Evolutionary conservation across 2,329 filamentous ascomycete genomes (phyloP).

Genomic region (Colletotrichum filicis): DNA sequence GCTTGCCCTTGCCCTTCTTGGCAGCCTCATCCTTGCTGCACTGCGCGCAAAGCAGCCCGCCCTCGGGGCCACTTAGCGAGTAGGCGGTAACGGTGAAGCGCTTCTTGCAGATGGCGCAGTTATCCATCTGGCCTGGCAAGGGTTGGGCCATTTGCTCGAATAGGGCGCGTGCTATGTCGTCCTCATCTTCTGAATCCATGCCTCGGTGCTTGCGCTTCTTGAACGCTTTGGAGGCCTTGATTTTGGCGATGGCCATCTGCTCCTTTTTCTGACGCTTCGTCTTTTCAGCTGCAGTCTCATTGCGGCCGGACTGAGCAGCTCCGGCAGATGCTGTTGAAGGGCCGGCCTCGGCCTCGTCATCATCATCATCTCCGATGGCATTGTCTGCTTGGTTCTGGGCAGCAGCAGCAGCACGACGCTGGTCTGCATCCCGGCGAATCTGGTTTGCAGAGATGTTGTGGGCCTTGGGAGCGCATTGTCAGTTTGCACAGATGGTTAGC

Average conservation of each 20-base stretch:
- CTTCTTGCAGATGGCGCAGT: constrained; percentile 87
- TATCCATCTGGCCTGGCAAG: constrained; percentile 86
- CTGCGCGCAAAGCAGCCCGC: constrained; percentile 84
- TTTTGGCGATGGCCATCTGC: constrained; percentile 67
- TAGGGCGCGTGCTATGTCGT: constrained; percentile 61
- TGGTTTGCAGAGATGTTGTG: constrained; percentile 76
- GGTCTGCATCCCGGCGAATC: constrained; percentile 62
- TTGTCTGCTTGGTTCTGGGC: constrained; percentile 40
- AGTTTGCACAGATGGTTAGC: neutral
- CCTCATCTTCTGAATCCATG: constrained; percentile 56
- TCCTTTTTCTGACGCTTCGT: constrained; percentile 57
- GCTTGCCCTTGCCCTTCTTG: constrained; percentile 53
- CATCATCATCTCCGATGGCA: constrained; percentile 38
- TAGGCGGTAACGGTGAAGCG: constrained; percentile 95
- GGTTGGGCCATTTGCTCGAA: constrained; percentile 61
- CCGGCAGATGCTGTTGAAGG: constrained; percentile 29
- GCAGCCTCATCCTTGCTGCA: constrained; percentile 75
- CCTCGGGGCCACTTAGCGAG: constrained; percentile 82
- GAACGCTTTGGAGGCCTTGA: constrained; percentile 69
- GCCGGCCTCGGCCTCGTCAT: constrained; percentile 36
- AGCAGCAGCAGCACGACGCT: constrained; percentile 48
- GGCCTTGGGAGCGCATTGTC: constrained; percentile 55
- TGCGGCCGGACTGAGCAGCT: constrained; percentile 31
- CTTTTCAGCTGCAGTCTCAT: constrained; percentile 38
- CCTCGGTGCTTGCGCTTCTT: constrained; percentile 61